Evolutionary conservation across 495 filamentous ascomycete genomes (phyloP).

Genomic region (Bombardia bombarda): DNA sequence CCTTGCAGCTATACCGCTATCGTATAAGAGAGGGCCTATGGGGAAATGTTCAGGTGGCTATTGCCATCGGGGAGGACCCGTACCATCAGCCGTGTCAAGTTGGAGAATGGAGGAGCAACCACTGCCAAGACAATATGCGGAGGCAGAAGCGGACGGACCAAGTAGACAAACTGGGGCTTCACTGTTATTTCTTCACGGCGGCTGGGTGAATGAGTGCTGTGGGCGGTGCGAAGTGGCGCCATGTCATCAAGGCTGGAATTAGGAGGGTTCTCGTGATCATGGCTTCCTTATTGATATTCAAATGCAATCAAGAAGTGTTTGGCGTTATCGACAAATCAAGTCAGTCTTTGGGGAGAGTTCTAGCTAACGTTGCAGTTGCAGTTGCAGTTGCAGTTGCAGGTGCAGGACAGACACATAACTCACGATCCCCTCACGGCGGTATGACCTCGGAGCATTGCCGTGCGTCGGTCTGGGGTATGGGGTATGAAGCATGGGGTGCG

Average conservation of each 20-base stretch:
- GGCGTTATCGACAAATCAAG: no score
- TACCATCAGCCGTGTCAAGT: slow-evolving; percentile 16
- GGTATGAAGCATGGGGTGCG: neutral
- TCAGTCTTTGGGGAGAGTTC: no score
- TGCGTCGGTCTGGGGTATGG: neutral
- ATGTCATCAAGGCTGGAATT: no score
- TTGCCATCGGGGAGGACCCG: neutral
- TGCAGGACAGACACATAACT: neutral
- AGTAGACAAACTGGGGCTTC: no score
- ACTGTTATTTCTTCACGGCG: slow-evolving; percentile 8
- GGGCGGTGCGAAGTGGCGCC: no score
- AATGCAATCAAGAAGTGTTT: no score
- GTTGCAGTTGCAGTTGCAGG: no score
- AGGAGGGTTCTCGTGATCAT: no score
- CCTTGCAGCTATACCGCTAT: neutral
- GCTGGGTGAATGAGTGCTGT: slow-evolving; percentile 11
- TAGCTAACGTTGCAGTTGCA: slow-evolving; percentile 2
- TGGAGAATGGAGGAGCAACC: slow-evolving; percentile 11
- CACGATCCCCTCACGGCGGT: slow-evolving; percentile 1
- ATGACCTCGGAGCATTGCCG: neutral
- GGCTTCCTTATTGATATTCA: no score
- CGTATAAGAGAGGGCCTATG: slow-evolving; percentile 11
- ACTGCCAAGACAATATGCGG: slow-evolving; percentile 15
- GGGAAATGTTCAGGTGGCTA: slow-evolving; percentile 4
- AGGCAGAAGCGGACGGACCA: no score